Base-by-base conservation (phyloP, 176 grass and related monocot genomes). In the bread wheat (Triticum aestivum) region DNA sequence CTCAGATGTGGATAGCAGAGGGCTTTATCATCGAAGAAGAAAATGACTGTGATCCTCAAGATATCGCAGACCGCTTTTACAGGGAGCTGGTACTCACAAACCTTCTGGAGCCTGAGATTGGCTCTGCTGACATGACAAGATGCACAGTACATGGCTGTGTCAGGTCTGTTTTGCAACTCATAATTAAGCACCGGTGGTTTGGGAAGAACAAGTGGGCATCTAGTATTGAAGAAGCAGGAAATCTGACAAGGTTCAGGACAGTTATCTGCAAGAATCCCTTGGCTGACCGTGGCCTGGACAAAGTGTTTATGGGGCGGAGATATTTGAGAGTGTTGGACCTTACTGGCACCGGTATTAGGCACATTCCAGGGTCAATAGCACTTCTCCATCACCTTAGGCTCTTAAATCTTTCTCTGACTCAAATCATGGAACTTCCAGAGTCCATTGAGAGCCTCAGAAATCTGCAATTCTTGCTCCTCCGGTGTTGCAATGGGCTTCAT, bases 391-490 rank as follows among this genome's bases (percentile, higher is more conserved):
- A 84, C 76, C 72, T 92, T 56, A 89, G 90, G 61, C 66, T 79
- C 32, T 76, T 89, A 17, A 89, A 89, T 65, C 75, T 92, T 79
- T 92, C 87, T 49, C 23, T 21, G 0, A 89, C 90, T 27, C 69
- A 76, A 67, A 79, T 86, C 8, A 84, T 49, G 29, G 78, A 74
- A 14, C 82, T 92, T 18, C 90, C 90, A 2, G 83, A 83, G 32
- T 78, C 78, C 26, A 83, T 89, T 73, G 63, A 26, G 54, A 62
- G 27, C 34, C 83, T 92, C 18, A 77, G 11, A 68, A 86, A 79
- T 69, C 65, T 92, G 9, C 90, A 86, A 35, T 92, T 86, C 64
- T 83, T 89, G 66, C 38, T 73, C 23, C 81, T 91, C 30, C 37
- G 61, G 65, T 23, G 56, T 10, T 88, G 86, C 23, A 66, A 42